Evolutionary conservation across 129 eudicot genomes (phyloP), one percentile per base, ranked within the genome.

Genomic region (Flaveria ramosissima): DNA sequence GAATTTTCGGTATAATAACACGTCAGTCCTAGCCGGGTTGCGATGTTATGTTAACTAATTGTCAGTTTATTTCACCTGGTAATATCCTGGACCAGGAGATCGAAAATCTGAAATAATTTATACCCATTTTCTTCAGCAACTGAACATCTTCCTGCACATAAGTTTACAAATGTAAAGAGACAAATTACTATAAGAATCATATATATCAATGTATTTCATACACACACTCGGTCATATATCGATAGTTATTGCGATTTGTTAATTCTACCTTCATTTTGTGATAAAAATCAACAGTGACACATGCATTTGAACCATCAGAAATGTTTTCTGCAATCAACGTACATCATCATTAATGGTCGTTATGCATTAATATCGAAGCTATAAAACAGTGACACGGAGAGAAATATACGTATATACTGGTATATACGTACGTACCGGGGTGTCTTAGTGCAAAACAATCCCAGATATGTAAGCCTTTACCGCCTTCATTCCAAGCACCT

Each of bases 71-170:
- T 62, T 27, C 68, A 62, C 68, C 68, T 62, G 68, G 68, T 68
- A 86, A 46, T 57, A 86, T 73, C 78, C 90, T 80, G 3, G 90
- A 20, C 90, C 90, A 86, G 20, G 90, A 77, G 24, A 86, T 76
- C 3, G 87, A 86, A 21, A 86, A 75, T 50, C 85, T 77, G 51
- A 66, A 83, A 7, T 68, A 72, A 23, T 80, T 79, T 17, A 86
- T 45, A 1, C 89, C 89, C 60, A 83, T 61, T 41, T 72, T 66
- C 64, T 80, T 80, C 50, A 80, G 41, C 55, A 83, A 9, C 13
- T 80, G 76, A 19, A 86, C 74, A 69, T 86, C 89, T 62, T 80
- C 89, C 89, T 85, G 76, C 16, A 47, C 5, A 3, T 11, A 9
- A 45, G 11, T 45, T 45, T 45, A 45, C 50, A 13, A 45, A 45